Evolutionary conservation across 1,139 yeast genomes (phyloP).

Genomic region (Candida sojae): DNA sequence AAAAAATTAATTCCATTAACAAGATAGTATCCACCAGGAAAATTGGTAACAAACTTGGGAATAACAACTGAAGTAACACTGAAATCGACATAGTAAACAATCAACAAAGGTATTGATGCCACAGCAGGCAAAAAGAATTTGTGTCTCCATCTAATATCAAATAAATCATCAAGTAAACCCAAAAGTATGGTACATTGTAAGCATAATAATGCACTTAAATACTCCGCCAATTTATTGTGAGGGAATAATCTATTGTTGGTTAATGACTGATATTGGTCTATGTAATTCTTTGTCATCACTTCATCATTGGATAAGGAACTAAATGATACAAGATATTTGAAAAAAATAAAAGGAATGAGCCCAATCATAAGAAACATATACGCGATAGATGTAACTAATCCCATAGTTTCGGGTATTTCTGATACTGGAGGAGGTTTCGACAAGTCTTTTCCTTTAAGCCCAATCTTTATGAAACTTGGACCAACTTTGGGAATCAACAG

Average conservation of each 20-base stretch:
- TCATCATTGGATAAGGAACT: constrained; percentile 38
- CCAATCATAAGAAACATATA: constrained; percentile 80
- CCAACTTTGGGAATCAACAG: constrained; percentile 67
- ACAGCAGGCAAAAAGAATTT: constrained; percentile 94
- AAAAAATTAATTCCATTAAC: constrained; percentile 22
- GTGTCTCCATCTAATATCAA: constrained; percentile 96
- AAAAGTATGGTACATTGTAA: constrained; percentile 80
- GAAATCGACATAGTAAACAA: constrained; percentile 91
- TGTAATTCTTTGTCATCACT: constrained; percentile 33
- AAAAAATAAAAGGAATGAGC: constrained; percentile 87
- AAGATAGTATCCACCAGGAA: constrained; percentile 26
- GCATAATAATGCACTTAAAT: constrained; percentile 80
- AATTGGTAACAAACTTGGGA: constrained; percentile 63
- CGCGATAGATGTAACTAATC: constrained; percentile 80
- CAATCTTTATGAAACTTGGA: constrained; percentile 69
- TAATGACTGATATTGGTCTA: constrained; percentile 35
- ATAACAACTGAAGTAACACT: constrained; percentile 89
- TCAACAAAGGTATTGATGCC: constrained; percentile 86
- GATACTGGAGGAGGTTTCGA: constrained; percentile 66
- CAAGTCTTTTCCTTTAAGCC: constrained; percentile 81
- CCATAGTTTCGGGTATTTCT: constrained; percentile 84
- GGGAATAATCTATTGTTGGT: constrained; percentile 58
- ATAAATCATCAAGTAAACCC: constrained; percentile 92
- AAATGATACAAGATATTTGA: constrained; percentile 68
- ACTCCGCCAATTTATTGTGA: constrained; percentile 82